These are phyloP conservation scores for Glonium stellatum DNA, from an alignment of 495 filamentous ascomycete species.

Conservation along the genomic window DNA sequence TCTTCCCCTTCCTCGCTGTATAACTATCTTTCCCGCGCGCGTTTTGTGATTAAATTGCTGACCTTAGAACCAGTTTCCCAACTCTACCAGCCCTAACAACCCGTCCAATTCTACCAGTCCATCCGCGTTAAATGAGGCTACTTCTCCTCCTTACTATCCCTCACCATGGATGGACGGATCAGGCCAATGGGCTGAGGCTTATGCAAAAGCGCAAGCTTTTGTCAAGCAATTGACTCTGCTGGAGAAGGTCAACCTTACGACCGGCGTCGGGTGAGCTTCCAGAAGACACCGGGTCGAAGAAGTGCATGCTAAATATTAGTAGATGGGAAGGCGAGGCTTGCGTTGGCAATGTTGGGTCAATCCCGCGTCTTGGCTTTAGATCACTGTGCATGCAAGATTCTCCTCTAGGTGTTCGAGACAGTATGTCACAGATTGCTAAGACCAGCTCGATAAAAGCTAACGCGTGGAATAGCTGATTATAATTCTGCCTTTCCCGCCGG, in stretches of 20 bases:
- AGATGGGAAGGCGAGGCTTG: slow-evolving; percentile 54
- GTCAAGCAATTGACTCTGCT: slow-evolving; percentile 76
- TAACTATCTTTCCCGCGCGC: not conserved
- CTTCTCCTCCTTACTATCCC: slow-evolving; percentile 65
- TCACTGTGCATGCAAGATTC: slow-evolving; percentile 85
- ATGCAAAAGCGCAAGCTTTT: slow-evolving; percentile 66
- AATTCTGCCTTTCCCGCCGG: slow-evolving; percentile 38
- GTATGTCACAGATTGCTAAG: slow-evolving; percentile 32
- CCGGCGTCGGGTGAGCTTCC: slow-evolving; percentile 62
- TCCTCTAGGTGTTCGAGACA: slow-evolving; percentile 72
- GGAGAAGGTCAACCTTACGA: slow-evolving; percentile 92
- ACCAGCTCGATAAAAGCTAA: not conserved
- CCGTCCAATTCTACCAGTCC: slow-evolving; percentile 13
- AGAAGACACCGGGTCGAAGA: not conserved
- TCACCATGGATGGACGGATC: slow-evolving; percentile 59
- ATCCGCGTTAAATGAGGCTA: slow-evolving; percentile 8
- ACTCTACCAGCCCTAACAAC: slow-evolving; percentile 6
- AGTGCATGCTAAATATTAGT: not conserved
- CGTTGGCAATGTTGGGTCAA: slow-evolving; percentile 67
- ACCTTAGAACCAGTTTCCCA: slow-evolving; percentile 24
- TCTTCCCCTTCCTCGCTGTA: slow-evolving; percentile 25
- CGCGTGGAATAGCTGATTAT: slow-evolving; percentile 38
- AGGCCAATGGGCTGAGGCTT: slow-evolving; percentile 68
- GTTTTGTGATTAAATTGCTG: slow-evolving; percentile 13
- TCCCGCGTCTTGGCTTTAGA: slow-evolving; percentile 71